A percentile compares a stretch with the other conserved stretches of the same genome.
Evolutionary conservation across 495 filamentous ascomycete species (phyloP).

Genomic region (Penicillium ochrochloron): DNA sequence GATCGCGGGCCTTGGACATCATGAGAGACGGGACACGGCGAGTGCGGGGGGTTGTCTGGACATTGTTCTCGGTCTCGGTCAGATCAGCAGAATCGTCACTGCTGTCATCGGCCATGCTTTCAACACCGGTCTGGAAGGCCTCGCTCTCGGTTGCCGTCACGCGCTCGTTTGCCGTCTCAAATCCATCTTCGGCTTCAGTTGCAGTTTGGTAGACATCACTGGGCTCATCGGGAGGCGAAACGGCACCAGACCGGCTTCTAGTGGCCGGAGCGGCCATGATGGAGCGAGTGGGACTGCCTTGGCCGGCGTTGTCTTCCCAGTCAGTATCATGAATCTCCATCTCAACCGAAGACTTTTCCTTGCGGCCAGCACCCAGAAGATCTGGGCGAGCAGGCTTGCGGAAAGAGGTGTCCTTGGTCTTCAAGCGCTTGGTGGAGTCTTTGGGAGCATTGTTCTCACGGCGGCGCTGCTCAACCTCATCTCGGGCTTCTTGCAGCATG

Average conservation of each 20-base stretch:
- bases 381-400: constrained; percentile 76
- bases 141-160: constrained; percentile 82
- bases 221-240: constrained; percentile 41
- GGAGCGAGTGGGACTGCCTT: constrained; percentile 53
- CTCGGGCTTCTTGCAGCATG: constrained; percentile 92
- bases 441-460: constrained; percentile 57
- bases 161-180: constrained; percentile 79
- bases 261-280: constrained; percentile 26
- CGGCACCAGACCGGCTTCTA: constrained; percentile 25
- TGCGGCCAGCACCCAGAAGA: constrained; percentile 77
- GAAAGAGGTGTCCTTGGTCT: constrained; percentile 69
- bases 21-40: constrained; percentile 43
- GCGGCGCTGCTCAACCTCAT: constrained; percentile 83
- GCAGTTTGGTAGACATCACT: constrained; percentile 84
- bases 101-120: constrained; percentile 79
- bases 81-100: constrained; percentile 67
- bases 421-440: constrained; percentile 65
- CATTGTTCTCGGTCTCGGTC: constrained; percentile 82
- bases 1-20: constrained; percentile 56
- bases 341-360: constrained; percentile 73
- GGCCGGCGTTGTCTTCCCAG: constrained; percentile 82
- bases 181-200: constrained; percentile 82
- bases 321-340: constrained; percentile 65
- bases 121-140: constrained; percentile 88
- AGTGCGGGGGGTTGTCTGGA: constrained; percentile 50